Evolutionary conservation across 169 alveolate species (phyloP).

Genomic region (Eimeria zaria): DNA sequence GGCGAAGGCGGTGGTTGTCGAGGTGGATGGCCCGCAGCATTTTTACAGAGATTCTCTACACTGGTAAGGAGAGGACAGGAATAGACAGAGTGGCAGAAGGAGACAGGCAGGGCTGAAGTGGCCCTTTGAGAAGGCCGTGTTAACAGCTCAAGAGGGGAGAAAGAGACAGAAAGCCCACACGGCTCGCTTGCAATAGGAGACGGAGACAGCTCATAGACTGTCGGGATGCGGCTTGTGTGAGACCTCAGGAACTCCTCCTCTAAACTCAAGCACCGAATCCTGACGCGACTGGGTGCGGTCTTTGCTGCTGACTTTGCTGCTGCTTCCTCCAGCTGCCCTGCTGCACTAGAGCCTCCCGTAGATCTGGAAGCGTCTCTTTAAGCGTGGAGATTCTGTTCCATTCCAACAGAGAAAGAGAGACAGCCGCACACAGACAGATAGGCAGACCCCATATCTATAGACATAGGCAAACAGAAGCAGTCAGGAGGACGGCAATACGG

Average conservation of each 20-base stretch:
- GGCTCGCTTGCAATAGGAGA: not conserved
- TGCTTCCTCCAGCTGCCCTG: not conserved
- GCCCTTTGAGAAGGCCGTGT: too few relatives aligned
- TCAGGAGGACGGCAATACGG: not conserved
- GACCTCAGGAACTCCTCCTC: conserved; percentile 73
- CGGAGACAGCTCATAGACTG: not conserved
- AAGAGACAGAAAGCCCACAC: too few relatives aligned
- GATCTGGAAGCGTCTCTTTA: not conserved
- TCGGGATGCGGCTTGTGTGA: not conserved
- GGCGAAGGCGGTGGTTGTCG: conserved; percentile 68
- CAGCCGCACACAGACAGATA: not conserved
- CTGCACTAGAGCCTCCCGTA: not conserved
- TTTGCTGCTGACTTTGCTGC: not conserved
- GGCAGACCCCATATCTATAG: not conserved
- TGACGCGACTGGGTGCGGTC: conserved; percentile 60
- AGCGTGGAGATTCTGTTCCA: not conserved
- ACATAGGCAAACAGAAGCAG: too few relatives aligned
- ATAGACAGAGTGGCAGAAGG: not conserved
- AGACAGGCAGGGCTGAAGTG: not conserved
- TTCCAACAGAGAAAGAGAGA: not conserved
- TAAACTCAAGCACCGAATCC: conserved; percentile 75
- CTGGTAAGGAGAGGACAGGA: conserved; percentile 39
- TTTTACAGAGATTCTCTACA: conserved; percentile 78
- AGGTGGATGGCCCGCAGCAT: conserved; percentile 85
- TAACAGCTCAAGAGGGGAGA: too few relatives aligned